Evolutionary conservation across 345 rosid species (phyloP).

Genomic region (Rhizophora apiculata): DNA sequence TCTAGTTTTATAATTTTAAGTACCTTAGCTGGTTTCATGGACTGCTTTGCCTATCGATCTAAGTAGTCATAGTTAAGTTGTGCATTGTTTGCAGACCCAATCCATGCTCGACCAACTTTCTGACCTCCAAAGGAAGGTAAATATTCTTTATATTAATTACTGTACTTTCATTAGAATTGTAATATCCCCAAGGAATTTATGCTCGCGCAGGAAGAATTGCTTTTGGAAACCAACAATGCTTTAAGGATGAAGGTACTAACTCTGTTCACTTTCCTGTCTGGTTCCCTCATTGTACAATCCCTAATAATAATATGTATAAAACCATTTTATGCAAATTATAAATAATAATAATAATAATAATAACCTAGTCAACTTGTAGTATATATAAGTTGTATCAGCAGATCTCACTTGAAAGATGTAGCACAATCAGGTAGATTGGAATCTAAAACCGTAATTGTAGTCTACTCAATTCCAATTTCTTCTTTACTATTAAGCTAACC

Average conservation of each 20-base stretch:
- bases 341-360: not conserved
- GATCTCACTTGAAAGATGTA: too few relatives aligned
- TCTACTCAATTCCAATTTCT: too few relatives aligned
- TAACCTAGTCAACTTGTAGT: too few relatives aligned
- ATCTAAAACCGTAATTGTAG: too few relatives aligned
- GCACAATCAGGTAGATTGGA: too few relatives aligned
- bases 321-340: not conserved
- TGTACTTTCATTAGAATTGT: not conserved
- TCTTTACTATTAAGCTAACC: too few relatives aligned
- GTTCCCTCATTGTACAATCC: not conserved
- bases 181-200: not conserved
- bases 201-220: slow-evolving; percentile 23
- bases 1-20: too few relatives aligned
- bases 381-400: too few relatives aligned
- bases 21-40: too few relatives aligned
- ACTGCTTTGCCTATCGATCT: too few relatives aligned
- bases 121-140: slow-evolving; percentile 42
- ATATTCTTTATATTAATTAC: not conserved
- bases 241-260: slow-evolving; percentile 27
- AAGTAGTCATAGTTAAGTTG: too few relatives aligned
- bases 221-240: slow-evolving; percentile 25
- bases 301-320: not conserved
- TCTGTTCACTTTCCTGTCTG: not conserved
- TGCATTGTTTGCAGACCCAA: slow-evolving; percentile 23
- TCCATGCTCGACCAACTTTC: slow-evolving; percentile 31